Evolutionary conservation across 371 early-diverging fungal species (phyloP), one percentile per base, ranked within the genome.

Genomic region (Lichtheimia hyalospora): DNA sequence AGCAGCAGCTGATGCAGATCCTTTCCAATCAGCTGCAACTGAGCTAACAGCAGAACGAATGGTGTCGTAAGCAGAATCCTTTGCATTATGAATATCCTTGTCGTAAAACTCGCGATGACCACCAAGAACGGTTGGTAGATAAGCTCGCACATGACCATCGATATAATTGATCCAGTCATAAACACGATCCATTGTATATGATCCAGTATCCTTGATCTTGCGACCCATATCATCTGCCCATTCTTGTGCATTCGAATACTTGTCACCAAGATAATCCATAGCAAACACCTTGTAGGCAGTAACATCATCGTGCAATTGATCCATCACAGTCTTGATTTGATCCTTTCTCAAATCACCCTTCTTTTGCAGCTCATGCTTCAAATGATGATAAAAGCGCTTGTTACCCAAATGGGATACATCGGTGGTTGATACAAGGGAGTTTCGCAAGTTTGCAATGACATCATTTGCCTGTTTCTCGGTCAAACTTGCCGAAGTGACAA

Each of bases 281-380:
- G 73, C 80, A 64, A 76, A 79, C 42, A 76, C 64, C 71, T 76
- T 79, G 66, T 76, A 79, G 15, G 74, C 73, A 56, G 63, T 69
- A 24, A 76, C 63, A 21, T 79, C 75, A 21, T 58, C 58, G 14
- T 60, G 54, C 7, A 79, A 43, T 0, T 69, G 62, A 1, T 64
- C 65, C 46, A 68, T 54, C 4, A 72, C 61, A 0, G 50, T 40
- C 6, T 67, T n/a, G 16, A 58, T 64, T 54, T 79, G 80, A 3
- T 65, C 59, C 18, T 67, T 53, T 18, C 66, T 72, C 7, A 79
- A 15, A 48, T 73, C 70, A 56, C 60, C 69, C 8, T 73, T 52
- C 49, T 66, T 66, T 20, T 71, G 64, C 13, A 79, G 48, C 18
- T 70, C 63, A 23, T 66, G 54, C 18, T 64, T 43, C 13, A 76